Evolutionary conservation across 2,329 filamentous ascomycete species (phyloP).

Genomic region (Calycina marina): DNA sequence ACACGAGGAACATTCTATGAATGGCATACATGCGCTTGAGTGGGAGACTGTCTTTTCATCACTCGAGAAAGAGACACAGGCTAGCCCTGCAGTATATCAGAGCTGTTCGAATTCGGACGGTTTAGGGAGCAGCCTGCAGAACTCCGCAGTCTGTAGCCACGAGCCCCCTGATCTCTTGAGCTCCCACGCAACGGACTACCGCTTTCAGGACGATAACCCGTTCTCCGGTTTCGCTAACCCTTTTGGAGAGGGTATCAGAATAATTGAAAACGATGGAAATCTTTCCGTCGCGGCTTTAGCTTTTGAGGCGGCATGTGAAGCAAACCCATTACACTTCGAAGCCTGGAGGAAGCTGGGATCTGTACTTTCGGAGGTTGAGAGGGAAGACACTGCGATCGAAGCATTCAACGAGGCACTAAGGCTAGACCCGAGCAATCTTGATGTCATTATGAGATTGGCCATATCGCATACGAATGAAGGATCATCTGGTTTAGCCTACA

Average conservation of each 20-base stretch:
- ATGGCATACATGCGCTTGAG: too few species aligned
- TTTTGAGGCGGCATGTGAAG: constrained; percentile 2
- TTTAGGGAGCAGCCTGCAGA: not conserved
- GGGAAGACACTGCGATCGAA: constrained; percentile 1
- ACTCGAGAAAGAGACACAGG: not conserved
- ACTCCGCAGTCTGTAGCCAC: not conserved
- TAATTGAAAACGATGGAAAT: constrained; percentile 1
- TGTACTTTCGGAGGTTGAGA: constrained; percentile 2
- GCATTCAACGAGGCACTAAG: constrained; percentile 3
- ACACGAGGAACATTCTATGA: not conserved
- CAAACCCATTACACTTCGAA: not conserved
- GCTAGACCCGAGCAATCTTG: constrained; percentile 1
- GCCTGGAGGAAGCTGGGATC: constrained; percentile 4
- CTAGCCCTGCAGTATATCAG: not conserved
- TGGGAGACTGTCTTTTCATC: not conserved
- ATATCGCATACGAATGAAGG: constrained; percentile 4
- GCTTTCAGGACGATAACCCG: not conserved
- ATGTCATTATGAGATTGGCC: constrained; percentile 1
- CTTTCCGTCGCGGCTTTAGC: constrained; percentile 3
- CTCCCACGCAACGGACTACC: not conserved
- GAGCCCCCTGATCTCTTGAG: too few species aligned
- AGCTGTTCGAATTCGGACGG: not conserved
- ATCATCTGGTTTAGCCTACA: not conserved
- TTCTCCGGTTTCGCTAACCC: not conserved
- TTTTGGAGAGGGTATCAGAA: constrained; percentile 1